Evolutionary conservation across 129 eudicot species (phyloP).

Genomic region (Tanacetum coccineum): DNA sequence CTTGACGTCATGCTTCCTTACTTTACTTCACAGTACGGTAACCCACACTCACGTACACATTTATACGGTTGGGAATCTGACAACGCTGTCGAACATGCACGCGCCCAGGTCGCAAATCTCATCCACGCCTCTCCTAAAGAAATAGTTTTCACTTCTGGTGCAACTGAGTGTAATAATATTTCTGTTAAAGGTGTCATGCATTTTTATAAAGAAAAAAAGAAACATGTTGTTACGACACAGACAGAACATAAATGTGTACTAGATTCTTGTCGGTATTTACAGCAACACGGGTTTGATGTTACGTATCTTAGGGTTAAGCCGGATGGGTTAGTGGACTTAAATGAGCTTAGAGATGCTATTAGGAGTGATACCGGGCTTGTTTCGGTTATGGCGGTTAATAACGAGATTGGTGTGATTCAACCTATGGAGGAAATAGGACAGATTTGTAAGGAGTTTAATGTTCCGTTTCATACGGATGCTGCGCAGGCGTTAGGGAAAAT

Average conservation of each 20-base stretch:
- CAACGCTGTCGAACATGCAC: constrained; percentile 78
- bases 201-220: constrained; percentile 69
- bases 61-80: constrained; percentile 98
- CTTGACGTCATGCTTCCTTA: constrained; percentile 95
- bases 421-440: constrained; percentile 87
- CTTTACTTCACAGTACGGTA: constrained; percentile 73
- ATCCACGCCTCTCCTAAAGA: constrained; percentile 83
- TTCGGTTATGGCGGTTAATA: constrained; percentile 94
- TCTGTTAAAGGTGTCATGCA: constrained; percentile 86
- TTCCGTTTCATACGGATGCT: constrained; percentile 88
- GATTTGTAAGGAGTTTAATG: constrained; percentile 67
- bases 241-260: constrained; percentile 97
- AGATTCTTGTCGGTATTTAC: constrained; percentile 86
- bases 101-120: constrained; percentile 57
- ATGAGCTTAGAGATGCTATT: constrained; percentile 46
- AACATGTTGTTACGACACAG: constrained; percentile 85
- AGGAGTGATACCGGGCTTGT: constrained; percentile 78
- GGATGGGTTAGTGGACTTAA: constrained; percentile 70
- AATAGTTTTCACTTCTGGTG: constrained; percentile 91
- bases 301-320: constrained; percentile 76
- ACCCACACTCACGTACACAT: constrained; percentile 97
- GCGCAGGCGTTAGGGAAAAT: constrained; percentile 94
- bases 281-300: constrained; percentile 85
- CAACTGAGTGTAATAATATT: constrained; percentile 90
- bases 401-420: constrained; percentile 96